These are phyloP conservation scores for Tolypocladium endophyticum DNA, from an alignment of 2,329 filamentous ascomycete genomes.

Conservation along the genomic window DNA sequence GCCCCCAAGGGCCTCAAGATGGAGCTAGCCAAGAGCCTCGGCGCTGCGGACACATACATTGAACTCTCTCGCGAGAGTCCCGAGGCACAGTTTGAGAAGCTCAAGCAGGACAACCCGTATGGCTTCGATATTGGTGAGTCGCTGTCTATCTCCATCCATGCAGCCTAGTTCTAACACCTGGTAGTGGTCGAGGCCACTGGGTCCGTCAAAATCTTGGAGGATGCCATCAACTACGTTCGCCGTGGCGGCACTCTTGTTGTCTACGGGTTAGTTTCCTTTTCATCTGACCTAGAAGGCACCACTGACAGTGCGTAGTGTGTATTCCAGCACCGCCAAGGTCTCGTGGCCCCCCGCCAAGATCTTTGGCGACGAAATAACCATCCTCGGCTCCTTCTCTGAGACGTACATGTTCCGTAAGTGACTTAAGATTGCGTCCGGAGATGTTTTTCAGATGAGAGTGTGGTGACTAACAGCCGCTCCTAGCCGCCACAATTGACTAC, in stretches of 20 bases:
- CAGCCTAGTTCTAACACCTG: slow-evolving; percentile 5
- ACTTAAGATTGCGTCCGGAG: neutral
- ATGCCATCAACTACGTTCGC: slow-evolving; percentile 60
- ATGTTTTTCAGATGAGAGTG: neutral
- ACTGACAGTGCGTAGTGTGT: slow-evolving; percentile 36
- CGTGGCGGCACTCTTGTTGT: slow-evolving; percentile 62
- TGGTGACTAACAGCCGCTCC: neutral
- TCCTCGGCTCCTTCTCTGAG: slow-evolving; percentile 63
- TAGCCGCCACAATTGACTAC: slow-evolving; percentile 37
- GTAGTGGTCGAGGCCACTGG: slow-evolving; percentile 58
- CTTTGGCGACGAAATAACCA: slow-evolving; percentile 58
- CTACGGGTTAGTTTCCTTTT: slow-evolving; percentile 34
- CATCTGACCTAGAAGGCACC: neutral
- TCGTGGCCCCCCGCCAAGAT: slow-evolving; percentile 64
- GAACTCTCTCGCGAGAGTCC: slow-evolving; percentile 44
- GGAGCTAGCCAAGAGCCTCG: slow-evolving; percentile 51
- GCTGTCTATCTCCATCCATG: neutral
- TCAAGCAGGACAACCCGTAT: slow-evolving; percentile 56
- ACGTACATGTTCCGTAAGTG: slow-evolving; percentile 57
- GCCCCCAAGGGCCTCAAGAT: slow-evolving; percentile 60
- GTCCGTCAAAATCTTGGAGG: slow-evolving; percentile 56
- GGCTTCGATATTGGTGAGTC: slow-evolving; percentile 56
- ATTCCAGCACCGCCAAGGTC: slow-evolving; percentile 50
- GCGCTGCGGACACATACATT: slow-evolving; percentile 43
- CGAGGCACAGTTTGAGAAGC: slow-evolving; percentile 46